Percentiles rank a stretch among this genome's conserved stretches.
Evolutionary conservation across 1,284 basidiomycete genomes (phyloP).

Genomic region (Apiotrichum gamsii): DNA sequence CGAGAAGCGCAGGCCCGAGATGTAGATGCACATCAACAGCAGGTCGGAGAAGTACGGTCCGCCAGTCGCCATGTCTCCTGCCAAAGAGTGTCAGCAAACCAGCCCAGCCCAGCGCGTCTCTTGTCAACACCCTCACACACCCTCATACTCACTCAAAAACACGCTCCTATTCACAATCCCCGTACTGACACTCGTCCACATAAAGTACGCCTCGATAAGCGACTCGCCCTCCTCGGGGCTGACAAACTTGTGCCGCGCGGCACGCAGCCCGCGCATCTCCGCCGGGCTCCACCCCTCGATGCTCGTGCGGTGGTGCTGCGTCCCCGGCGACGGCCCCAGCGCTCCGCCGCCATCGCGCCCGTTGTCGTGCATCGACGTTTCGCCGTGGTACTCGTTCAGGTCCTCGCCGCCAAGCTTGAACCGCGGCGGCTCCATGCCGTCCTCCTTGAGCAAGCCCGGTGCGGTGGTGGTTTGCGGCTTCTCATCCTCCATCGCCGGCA

Average conservation of each 20-base stretch:
- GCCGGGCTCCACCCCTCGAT: slow-evolving; percentile 10
- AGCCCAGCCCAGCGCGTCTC: neutral
- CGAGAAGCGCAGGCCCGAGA: slow-evolving; percentile 19
- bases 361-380: slow-evolving; percentile 19
- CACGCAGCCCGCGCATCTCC: slow-evolving; percentile 15
- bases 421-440: slow-evolving; percentile 16
- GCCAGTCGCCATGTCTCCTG: slow-evolving; percentile 22
- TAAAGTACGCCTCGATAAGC: slow-evolving; percentile 20
- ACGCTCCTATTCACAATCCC: slow-evolving; percentile 13
- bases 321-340: neutral
- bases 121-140: too few relatives aligned
- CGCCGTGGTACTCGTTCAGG: slow-evolving; percentile 18
- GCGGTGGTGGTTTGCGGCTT: neutral
- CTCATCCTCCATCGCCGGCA: slow-evolving; percentile 6
- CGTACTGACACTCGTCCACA: slow-evolving; percentile 16
- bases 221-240: slow-evolving; percentile 21
- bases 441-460: neutral
- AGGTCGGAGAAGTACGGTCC: slow-evolving; percentile 22
- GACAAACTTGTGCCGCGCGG: slow-evolving; percentile 19
- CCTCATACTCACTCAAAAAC: slow-evolving; percentile 22
- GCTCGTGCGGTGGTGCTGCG: neutral
- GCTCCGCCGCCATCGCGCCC: neutral
- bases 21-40: slow-evolving; percentile 20
- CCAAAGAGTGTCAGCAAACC: neutral
- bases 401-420: slow-evolving; percentile 19